Percentiles rank a stretch among this genome's conserved stretches.
These are phyloP conservation scores for Trichocladium uniseriatum DNA, from an alignment of 495 filamentous ascomycete species.

Conservation along the genomic window DNA sequence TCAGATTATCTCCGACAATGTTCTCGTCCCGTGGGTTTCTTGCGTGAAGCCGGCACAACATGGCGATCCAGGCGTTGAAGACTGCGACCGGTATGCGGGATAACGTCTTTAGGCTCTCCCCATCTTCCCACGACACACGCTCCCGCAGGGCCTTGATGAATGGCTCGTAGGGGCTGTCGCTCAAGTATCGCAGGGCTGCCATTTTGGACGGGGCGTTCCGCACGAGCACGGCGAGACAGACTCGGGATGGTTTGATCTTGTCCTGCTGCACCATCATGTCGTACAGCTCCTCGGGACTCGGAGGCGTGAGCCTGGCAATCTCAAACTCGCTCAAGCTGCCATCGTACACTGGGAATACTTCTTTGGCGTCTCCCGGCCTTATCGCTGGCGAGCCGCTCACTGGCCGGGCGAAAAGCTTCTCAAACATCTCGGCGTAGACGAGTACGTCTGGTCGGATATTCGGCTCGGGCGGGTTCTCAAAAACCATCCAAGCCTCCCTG, in stretches of 20 bases:
- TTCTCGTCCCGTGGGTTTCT: conserved; percentile 2
- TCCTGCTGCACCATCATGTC: conserved; percentile 29
- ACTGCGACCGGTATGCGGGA: conserved; percentile 11
- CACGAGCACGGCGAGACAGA: conserved; percentile 29
- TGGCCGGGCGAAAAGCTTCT: conserved; percentile 28
- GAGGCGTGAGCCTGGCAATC: conserved; percentile 32
- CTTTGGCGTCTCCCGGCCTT: conserved; percentile 32
- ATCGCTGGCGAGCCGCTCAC: conserved; percentile 8
- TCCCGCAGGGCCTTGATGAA: conserved; percentile 5
- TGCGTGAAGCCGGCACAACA: conserved; percentile 29
- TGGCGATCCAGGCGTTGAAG: conserved; percentile 32
- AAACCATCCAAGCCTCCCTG: conserved; percentile 38
- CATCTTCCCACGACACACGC: neutral
- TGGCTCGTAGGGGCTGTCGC: conserved; percentile 21
- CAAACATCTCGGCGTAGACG: conserved; percentile 39
- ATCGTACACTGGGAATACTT: conserved; percentile 30
- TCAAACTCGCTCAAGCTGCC: conserved; percentile 37
- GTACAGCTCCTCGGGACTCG: conserved; percentile 30
- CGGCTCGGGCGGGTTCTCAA: conserved; percentile 24
- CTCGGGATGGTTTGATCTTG: conserved; percentile 27
- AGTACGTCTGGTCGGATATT: conserved; percentile 20
- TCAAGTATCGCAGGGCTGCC: conserved; percentile 28
- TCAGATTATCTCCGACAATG: neutral
- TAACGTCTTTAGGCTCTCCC: neutral
- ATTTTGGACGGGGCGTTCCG: conserved; percentile 24